Evolutionary conservation across 2,329 filamentous ascomycete species (phyloP).

Genomic region (Aspergillus cejpii): DNA sequence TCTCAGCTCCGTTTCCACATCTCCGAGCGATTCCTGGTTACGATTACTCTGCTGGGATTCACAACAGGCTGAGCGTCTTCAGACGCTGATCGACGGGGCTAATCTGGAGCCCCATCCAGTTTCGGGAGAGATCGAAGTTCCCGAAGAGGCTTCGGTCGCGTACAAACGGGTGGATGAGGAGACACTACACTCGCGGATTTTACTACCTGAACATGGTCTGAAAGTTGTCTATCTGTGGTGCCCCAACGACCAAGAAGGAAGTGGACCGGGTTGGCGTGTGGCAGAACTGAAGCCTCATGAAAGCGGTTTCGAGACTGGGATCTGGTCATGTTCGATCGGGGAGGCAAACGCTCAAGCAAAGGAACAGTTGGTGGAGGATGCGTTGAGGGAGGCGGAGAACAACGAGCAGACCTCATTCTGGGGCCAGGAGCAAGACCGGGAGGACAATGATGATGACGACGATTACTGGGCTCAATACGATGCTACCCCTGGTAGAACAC

Average conservation of each 20-base stretch:
- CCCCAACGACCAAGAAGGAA: constrained; percentile 49
- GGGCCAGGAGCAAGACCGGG: constrained; percentile 21
- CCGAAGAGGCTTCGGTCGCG: constrained; percentile 49
- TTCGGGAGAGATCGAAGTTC: constrained; percentile 59
- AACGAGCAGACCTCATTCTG: constrained; percentile 15
- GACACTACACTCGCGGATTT: constrained; percentile 52
- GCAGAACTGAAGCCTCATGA: constrained; percentile 53
- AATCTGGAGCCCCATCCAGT: constrained; percentile 58
- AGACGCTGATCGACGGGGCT: constrained; percentile 48
- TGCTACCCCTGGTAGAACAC: constrained; percentile 48
- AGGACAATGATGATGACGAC: constrained; percentile 54
- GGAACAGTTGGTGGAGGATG: constrained; percentile 34
- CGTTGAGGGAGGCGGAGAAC: constrained; percentile 27
- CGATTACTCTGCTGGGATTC: constrained; percentile 55
- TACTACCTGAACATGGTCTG: constrained; percentile 51
- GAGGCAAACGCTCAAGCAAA: constrained; percentile 48
- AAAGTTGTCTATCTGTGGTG: constrained; percentile 57
- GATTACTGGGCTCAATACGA: constrained; percentile 62
- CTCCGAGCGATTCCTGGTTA: constrained; percentile 50
- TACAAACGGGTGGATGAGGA: constrained; percentile 57
- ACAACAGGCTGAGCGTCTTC: constrained; percentile 47
- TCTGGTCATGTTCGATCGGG: constrained; percentile 49
- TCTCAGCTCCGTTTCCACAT: constrained; percentile 43
- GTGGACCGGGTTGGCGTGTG: constrained; percentile 51
- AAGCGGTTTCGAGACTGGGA: constrained; percentile 41